Percentiles rank a stretch among this genome's conserved stretches.
These are phyloP conservation scores for Trypanosoma platydactyli DNA, from an alignment of 208 protist species.

Conservation along the genomic window DNA sequence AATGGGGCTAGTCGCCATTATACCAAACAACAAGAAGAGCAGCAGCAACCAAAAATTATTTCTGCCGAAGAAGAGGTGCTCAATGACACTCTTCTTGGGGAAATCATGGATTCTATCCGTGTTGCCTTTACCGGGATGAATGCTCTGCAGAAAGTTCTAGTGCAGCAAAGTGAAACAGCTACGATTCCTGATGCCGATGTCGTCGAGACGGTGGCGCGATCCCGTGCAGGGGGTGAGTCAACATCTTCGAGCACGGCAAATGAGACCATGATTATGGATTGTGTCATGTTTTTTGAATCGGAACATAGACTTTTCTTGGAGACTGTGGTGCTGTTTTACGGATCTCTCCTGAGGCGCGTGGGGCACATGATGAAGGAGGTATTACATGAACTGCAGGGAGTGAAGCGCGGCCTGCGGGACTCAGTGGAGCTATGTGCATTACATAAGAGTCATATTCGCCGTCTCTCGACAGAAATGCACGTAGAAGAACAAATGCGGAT, in stretches of 20 bases:
- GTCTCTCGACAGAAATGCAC: conserved; percentile 10
- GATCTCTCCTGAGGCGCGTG: conserved; percentile 11
- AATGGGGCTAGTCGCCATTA: background rate
- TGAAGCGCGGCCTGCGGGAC: conserved; percentile 13
- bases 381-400: background rate
- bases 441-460: conserved; percentile 13
- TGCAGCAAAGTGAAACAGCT: background rate
- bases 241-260: background rate
- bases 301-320: background rate
- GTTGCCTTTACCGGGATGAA: conserved; percentile 12
- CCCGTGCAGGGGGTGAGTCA: too few relatives aligned
- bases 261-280: background rate
- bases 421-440: conserved; percentile 19
- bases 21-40: background rate
- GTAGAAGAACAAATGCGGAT: background rate
- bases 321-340: background rate
- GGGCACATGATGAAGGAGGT: conserved; percentile 3
- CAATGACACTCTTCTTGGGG: background rate
- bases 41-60: background rate
- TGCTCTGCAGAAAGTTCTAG: background rate
- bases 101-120: conserved; percentile 3
- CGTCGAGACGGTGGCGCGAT: background rate
- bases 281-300: background rate
- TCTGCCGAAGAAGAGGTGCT: background rate
- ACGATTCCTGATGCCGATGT: background rate